Conservation (phyloP, 1,284 basidiomycete species). For the Ceraceosorus guamensis region DNA sequence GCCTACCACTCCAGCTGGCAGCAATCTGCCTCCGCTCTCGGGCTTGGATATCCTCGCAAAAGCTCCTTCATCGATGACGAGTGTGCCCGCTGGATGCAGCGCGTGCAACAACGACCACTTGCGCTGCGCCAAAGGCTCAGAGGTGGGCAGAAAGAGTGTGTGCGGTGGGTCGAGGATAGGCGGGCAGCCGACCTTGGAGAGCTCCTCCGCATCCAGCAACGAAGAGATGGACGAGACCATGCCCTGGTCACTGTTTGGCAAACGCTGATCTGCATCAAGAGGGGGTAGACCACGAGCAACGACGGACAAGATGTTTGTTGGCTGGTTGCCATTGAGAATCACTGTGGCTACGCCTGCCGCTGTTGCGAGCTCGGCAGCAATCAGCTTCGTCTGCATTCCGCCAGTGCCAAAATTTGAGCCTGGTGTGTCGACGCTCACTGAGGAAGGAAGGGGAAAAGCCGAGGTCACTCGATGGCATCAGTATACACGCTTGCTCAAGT, state of each 20-base stretch:
- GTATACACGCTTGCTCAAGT: too few species aligned
- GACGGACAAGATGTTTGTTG: slow-evolving; percentile 70
- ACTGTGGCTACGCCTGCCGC: slow-evolving; percentile 92
- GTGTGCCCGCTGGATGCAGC: slow-evolving; percentile 73
- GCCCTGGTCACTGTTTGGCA: not conserved
- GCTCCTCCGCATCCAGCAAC: slow-evolving; percentile 14
- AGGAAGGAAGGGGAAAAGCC: not conserved
- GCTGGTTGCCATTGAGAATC: slow-evolving; percentile 58
- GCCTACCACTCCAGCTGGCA: slow-evolving; percentile 80
- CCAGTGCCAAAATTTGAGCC: slow-evolving; percentile 92
- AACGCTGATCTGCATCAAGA: not conserved
- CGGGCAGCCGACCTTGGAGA: slow-evolving; percentile 24
- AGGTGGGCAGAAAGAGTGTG: slow-evolving; percentile 74
- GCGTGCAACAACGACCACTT: slow-evolving; percentile 96
- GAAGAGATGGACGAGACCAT: slow-evolving; percentile 24
- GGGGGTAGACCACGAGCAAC: slow-evolving; percentile 53
- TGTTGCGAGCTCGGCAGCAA: slow-evolving; percentile 93
- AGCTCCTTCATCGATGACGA: slow-evolving; percentile 83
- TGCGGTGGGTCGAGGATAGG: slow-evolving; percentile 59
- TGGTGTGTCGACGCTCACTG: slow-evolving; percentile 82
- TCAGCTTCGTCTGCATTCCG: slow-evolving; percentile 98
- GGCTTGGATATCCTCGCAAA: slow-evolving; percentile 72
- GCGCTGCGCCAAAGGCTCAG: slow-evolving; percentile 71
- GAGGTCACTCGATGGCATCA: too few species aligned
- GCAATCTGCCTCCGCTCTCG: slow-evolving; percentile 78